Base-by-base conservation (phyloP, 2,329 filamentous ascomycete genomes). In the Talaromyces sp. region DNA sequence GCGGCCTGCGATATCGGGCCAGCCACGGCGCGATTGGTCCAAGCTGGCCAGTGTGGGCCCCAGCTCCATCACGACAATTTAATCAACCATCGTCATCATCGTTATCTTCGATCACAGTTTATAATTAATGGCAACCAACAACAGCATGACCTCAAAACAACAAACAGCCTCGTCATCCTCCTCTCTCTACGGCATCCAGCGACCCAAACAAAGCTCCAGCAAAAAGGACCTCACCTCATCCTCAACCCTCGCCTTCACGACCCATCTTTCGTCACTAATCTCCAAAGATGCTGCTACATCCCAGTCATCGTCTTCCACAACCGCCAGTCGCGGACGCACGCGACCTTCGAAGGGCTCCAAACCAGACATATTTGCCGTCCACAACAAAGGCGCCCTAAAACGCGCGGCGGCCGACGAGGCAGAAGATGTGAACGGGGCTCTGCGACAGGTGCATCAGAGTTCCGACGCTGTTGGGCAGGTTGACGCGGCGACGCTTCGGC, bases 181-280 rank as follows among this genome's bases (percentile, higher is more conserved):
- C n/a, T 65, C 69, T 14, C 84, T 97, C 14, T 97, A 97, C 75
- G 91, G 91, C 69, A 83, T 88, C 57, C 84, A 85, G 58, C 85
- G 86, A 41, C 79, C 84, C 11, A 93, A 92, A 74, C 87, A 86
- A 46, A 72, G 74, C 62, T 72, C 71, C 56, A 75, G 78, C 67
- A 81, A 84, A 65, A 87, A 86, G 69, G 86, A 89, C 68, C 84
- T 90, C 60, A 81, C 83, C 21, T 85, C 86, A 19, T 85, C 92
- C 19, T 88, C 85, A 56, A 88, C 86, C 51, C 85, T 96, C 58
- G 87, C 91, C 71, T 97, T 99, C 78, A 87, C 89, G n/a, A 90
- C 91, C 11, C 90, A 94, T 65, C 85, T 97, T 64, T 88, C 89
- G 67, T 90, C 88, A 52, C 85, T 97, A 59, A 91, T 97, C 76